Conservation (phyloP, 306 rosid genomes). For the Cajanus cajan region DNA sequence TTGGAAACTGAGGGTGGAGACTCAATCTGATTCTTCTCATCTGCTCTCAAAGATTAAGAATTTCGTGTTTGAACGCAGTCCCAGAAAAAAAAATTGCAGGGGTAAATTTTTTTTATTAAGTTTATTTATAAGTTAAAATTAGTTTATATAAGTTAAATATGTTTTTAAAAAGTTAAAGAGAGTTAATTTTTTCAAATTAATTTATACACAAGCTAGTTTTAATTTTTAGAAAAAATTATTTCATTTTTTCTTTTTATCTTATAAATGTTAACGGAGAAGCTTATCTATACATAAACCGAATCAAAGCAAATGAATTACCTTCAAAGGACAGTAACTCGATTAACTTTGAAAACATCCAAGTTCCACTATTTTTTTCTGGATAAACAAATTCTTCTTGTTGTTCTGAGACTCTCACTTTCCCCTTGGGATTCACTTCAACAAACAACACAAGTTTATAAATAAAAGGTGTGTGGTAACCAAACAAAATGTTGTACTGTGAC, state of each 20-base stretch:
- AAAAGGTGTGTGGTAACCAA: neutral
- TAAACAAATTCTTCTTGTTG: conserved; percentile 34
- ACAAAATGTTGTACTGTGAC: neutral
- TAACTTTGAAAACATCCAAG: conserved; percentile 14
- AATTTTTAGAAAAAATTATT: no score
- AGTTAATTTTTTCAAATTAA: no score
- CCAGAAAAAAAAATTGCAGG: neutral
- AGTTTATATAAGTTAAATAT: no score
- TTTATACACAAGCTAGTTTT: no score
- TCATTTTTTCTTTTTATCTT: no score
- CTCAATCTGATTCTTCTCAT: conserved; percentile 27
- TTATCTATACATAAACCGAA: neutral
- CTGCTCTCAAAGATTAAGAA: conserved; percentile 24
- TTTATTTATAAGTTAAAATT: no score
- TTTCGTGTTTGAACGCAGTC: neutral
- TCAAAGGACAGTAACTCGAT: conserved; percentile 31
- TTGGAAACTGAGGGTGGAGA: conserved; percentile 27
- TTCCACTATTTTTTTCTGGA: conserved; percentile 27
- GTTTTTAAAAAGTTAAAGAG: no score
- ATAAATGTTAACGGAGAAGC: no score
- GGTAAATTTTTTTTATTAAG: no score
- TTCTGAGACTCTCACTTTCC: conserved; percentile 44
- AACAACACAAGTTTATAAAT: neutral
- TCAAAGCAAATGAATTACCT: conserved; percentile 22
- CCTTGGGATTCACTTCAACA: conserved; percentile 54